A percentile compares a stretch with the other conserved stretches of the same genome.
phyloP scores from a whole-genome alignment of 140 eudicot species.

The Ambrosia hybrid region DNA sequence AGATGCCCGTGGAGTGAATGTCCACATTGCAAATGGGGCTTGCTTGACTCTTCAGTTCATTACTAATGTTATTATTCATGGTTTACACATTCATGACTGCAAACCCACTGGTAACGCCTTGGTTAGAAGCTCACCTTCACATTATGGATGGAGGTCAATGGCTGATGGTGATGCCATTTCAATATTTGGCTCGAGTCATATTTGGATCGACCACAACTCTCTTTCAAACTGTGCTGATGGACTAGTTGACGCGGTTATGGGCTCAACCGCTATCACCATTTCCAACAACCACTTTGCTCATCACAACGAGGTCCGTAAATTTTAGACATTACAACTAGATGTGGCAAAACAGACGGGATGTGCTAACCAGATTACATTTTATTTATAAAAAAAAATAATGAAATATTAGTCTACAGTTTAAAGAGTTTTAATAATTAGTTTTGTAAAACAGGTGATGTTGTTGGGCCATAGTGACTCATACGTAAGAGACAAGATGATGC shows the following conservation, averaged over 20 bases:
- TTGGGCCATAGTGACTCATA: conserved; percentile 83
- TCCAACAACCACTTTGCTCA: conserved; percentile 76
- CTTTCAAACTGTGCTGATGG: conserved; percentile 84
- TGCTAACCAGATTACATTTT: too few species aligned
- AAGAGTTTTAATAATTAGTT: conserved; percentile 3
- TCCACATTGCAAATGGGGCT: conserved; percentile 73
- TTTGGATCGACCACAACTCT: conserved; percentile 83
- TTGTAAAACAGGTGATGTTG: conserved; percentile 64
- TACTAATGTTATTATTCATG: conserved; percentile 71
- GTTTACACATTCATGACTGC: conserved; percentile 84
- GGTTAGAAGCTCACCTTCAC: conserved; percentile 82
- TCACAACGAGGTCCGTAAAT: conserved; percentile 65
- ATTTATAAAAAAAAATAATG: neutral
- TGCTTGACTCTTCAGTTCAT: conserved; percentile 70
- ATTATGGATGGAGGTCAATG: conserved; percentile 81
- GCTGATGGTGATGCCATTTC: conserved; percentile 88
- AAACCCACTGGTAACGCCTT: conserved; percentile 77
- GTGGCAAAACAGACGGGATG: too few species aligned
- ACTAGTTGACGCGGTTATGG: conserved; percentile 87
- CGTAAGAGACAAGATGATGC: conserved; percentile 77
- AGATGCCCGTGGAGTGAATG: conserved; percentile 76
- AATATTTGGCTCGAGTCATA: conserved; percentile 76
- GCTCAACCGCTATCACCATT: conserved; percentile 81
- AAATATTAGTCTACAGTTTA: too few species aligned
- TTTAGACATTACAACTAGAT: neutral